Conservation (phyloP, 805 yeast species). For the Myxozyma neglecta region DNA sequence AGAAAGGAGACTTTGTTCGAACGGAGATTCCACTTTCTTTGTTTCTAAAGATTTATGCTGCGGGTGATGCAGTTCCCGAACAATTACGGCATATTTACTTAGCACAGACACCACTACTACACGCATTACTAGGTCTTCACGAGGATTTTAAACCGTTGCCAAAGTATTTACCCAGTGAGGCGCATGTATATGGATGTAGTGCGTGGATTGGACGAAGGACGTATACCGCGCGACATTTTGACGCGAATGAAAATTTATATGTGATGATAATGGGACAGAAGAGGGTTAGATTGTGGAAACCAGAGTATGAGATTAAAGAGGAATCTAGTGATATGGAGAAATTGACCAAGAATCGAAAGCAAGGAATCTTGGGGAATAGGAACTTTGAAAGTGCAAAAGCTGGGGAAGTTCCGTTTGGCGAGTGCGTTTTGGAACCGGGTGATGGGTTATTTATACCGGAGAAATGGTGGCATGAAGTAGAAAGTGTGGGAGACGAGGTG, state of each 20-base stretch:
- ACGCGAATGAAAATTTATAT: conserved; percentile 30
- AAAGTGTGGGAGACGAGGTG: conserved; percentile 12
- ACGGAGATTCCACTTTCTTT: conserved; percentile 24
- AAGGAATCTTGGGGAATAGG: conserved; percentile 10
- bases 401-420: conserved; percentile 9
- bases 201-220: conserved; percentile 32
- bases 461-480: conserved; percentile 33
- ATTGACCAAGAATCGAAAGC: not conserved
- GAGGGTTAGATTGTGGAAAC: conserved; percentile 23
- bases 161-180: conserved; percentile 2
- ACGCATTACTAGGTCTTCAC: conserved; percentile 12
- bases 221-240: conserved; percentile 31
- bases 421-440: conserved; percentile 22
- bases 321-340: conserved; percentile 1
- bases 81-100: conserved; percentile 17
- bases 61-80: not conserved
- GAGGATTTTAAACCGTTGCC: conserved; percentile 22
- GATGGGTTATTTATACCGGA: conserved; percentile 31
- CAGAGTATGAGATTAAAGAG: conserved; percentile 1
- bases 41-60: conserved; percentile 15
- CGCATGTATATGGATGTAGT: conserved; percentile 14
- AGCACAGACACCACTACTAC: conserved; percentile 29
- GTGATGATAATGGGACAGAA: conserved; percentile 29
- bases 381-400: conserved; percentile 15
- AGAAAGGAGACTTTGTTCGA: conserved; percentile 9